These are phyloP conservation scores for Fusarium sp. DNA, from an alignment of 2,329 filamentous ascomycete species.

Conservation along the genomic window DNA sequence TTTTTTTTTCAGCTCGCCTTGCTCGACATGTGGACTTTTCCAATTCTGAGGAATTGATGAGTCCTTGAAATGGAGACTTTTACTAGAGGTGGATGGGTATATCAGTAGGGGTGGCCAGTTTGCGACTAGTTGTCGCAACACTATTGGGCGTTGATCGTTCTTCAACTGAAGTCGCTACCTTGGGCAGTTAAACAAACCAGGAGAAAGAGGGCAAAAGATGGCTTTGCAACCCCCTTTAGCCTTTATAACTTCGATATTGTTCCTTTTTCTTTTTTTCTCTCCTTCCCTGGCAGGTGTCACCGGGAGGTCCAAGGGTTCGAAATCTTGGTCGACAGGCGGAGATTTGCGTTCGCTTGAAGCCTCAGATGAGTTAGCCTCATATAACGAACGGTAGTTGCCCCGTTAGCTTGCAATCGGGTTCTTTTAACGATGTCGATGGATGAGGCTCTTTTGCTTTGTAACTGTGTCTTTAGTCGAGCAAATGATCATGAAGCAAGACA, in stretches of 20 bases:
- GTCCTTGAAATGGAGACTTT: neutral
- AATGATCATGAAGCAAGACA: neutral
- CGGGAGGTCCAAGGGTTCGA: conserved; percentile 20
- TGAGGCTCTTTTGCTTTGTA: neutral
- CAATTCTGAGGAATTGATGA: neutral
- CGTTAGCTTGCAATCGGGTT: neutral
- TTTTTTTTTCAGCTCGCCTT: conserved; percentile 21
- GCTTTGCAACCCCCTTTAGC: conserved; percentile 8
- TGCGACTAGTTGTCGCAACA: conserved; percentile 17
- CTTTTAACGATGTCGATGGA: conserved; percentile 8
- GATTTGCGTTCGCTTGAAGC: conserved; percentile 38
- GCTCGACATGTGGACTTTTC: neutral
- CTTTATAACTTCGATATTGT: conserved; percentile 11
- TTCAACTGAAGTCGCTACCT: neutral
- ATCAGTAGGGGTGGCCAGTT: conserved; percentile 5
- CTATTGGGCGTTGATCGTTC: conserved; percentile 9
- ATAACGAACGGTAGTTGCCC: conserved; percentile 17
- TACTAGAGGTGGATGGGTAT: neutral
- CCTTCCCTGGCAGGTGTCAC: conserved; percentile 10
- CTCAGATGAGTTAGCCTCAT: conserved; percentile 33
- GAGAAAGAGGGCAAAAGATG: neutral
- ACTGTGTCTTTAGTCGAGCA: neutral
- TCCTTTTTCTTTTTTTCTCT: conserved; percentile 11
- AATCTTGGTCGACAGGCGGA: conserved; percentile 31
- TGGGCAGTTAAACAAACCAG: neutral